Conservation (phyloP, 495 filamentous ascomycete species). For the Annulohypoxylon moriforme region DNA sequence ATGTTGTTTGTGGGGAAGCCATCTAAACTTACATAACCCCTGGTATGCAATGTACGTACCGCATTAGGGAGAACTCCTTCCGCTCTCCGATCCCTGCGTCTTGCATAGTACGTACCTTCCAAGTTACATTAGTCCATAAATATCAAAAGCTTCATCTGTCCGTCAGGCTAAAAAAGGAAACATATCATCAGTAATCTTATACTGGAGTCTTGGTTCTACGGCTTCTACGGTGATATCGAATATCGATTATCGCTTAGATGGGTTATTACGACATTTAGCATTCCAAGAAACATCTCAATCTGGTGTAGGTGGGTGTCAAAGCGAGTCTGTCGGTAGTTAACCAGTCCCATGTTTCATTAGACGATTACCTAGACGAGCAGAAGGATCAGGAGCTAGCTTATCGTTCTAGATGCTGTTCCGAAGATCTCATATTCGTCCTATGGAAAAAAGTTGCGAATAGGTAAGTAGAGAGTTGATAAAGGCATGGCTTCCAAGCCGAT, state of each 20-base stretch:
- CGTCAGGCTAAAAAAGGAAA: not conserved
- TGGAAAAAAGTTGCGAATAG: not conserved
- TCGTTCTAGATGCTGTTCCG: not conserved
- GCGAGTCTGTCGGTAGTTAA: not conserved
- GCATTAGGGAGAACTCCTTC: conserved; percentile 15
- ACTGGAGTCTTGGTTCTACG: not conserved
- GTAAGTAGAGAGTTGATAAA: not conserved
- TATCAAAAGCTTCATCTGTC: conserved; percentile 4
- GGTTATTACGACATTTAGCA: not conserved
- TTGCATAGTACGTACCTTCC: conserved; percentile 7
- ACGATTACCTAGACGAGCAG: not conserved
- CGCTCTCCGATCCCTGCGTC: conserved; percentile 25
- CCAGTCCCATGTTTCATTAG: conserved; percentile 1
- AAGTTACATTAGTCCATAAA: not conserved
- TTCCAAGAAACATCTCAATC: not conserved
- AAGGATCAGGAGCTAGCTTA: conserved; percentile 1
- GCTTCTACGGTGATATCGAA: not conserved
- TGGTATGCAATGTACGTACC: conserved; percentile 24
- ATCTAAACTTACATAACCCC: conserved; percentile 23
- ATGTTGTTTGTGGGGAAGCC: conserved; percentile 41
- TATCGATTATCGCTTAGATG: not conserved
- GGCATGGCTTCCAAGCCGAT: not conserved
- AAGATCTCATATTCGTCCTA: not conserved
- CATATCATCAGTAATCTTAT: not conserved
- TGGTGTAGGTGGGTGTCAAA: not conserved